Percentiles rank a stretch among this genome's conserved stretches.
Evolutionary conservation across 257 asterid genomes (phyloP).

Genomic region (Paulownia fortunei): DNA sequence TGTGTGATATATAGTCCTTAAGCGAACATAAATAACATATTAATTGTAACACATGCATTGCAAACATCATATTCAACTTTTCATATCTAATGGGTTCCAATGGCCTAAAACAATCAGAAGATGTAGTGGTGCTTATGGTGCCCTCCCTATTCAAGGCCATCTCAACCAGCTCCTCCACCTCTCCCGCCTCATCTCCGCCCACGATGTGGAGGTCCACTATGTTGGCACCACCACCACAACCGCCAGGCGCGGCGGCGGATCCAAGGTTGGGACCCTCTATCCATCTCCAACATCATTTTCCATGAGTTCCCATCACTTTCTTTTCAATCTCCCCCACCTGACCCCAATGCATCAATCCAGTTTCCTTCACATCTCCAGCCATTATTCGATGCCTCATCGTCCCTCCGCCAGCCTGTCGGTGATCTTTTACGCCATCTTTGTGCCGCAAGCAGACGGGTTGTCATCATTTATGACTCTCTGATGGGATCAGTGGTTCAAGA

Average conservation of each 20-base stretch:
- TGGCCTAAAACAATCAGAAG: background rate
- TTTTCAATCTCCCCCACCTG: conserved; percentile 36
- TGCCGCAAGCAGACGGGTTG: conserved; percentile 35
- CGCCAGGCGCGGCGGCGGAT: conserved; percentile 59
- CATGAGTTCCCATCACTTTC: conserved; percentile 42
- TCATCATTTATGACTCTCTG: conserved; percentile 54
- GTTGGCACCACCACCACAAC: conserved; percentile 59
- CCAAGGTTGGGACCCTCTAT: conserved; percentile 52
- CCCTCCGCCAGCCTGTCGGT: conserved; percentile 51
- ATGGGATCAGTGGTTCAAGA: conserved; percentile 73
- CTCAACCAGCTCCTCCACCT: conserved; percentile 87
- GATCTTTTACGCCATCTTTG: conserved; percentile 38
- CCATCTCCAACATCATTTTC: conserved; percentile 50
- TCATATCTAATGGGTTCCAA: conserved; percentile 14
- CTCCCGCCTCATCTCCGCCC: conserved; percentile 66
- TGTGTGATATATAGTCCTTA: background rate
- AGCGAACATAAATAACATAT: background rate
- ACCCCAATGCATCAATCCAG: conserved; percentile 28
- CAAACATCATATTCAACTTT: background rate
- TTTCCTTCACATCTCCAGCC: conserved; percentile 60
- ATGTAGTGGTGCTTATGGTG: conserved; percentile 59
- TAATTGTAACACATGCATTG: background rate
- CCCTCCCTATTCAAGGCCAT: conserved; percentile 79
- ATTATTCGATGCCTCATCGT: conserved; percentile 35
- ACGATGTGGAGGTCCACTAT: conserved; percentile 49